Conservation (phyloP, 2,329 filamentous ascomycete species). For the Colletotrichum limetticola region DNA sequence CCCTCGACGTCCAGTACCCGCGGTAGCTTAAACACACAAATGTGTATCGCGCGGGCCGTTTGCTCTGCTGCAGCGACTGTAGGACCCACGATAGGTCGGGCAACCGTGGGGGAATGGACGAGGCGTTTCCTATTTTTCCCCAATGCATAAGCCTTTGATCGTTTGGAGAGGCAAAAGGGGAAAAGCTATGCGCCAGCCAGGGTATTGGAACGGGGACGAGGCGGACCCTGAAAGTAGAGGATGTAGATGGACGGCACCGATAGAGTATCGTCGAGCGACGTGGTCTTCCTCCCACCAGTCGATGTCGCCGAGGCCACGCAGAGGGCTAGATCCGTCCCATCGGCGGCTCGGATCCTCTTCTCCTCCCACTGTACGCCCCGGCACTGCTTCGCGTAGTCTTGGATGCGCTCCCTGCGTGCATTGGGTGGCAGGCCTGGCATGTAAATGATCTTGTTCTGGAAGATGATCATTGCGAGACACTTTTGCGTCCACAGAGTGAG, state of each 20-base stretch:
- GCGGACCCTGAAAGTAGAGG: constrained; percentile 66
- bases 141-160: constrained; percentile 17
- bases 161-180: constrained; percentile 18
- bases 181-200: neutral
- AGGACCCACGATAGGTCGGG: constrained; percentile 66
- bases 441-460: constrained; percentile 86
- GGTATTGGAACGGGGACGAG: constrained; percentile 11
- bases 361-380: constrained; percentile 75
- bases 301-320: constrained; percentile 60
- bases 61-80: constrained; percentile 52
- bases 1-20: constrained; percentile 82
- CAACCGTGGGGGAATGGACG: constrained; percentile 66
- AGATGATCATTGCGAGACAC: constrained; percentile 78
- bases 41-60: constrained; percentile 51
- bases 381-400: constrained; percentile 70
- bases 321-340: constrained; percentile 73
- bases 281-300: constrained; percentile 28
- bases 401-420: constrained; percentile 73
- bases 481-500: constrained; percentile 73
- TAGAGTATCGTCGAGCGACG: constrained; percentile 16
- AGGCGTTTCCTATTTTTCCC: constrained; percentile 62
- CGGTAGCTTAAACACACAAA: constrained; percentile 71
- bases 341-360: constrained; percentile 66
- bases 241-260: constrained; percentile 58
- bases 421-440: constrained; percentile 81